A percentile compares a stretch with the other conserved stretches of the same genome.
phyloP scores from a whole-genome alignment of 1,284 basidiomycete species.

The Sporisorium graminicola region DNA sequence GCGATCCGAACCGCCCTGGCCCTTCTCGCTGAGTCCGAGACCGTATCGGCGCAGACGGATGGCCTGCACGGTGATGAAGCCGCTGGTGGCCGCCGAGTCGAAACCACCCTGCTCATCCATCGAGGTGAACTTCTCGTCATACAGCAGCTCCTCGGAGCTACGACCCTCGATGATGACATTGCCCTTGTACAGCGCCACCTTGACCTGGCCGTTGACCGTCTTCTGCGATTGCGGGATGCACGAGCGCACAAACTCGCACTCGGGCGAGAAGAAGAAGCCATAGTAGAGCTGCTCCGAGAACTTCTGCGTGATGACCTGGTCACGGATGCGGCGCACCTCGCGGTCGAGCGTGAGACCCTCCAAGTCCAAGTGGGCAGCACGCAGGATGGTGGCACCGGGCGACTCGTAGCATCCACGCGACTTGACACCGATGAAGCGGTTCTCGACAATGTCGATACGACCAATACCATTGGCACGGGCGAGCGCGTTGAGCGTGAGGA shows the following conservation, averaged over 20 bases:
- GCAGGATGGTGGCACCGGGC: conserved; percentile 94
- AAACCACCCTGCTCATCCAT: conserved; percentile 99
- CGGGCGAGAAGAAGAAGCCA: conserved; percentile 92
- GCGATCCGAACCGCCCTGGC: conserved; percentile 58
- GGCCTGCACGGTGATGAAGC: conserved; percentile 68
- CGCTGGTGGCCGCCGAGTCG: conserved; percentile 72
- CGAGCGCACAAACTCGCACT: conserved; percentile 83
- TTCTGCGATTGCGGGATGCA: conserved; percentile 91
- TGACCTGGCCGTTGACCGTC: conserved; percentile 93
- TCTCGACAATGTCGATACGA: conserved; percentile 98
- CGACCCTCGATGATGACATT: conserved; percentile 95
- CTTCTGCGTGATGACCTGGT: conserved; percentile 93
- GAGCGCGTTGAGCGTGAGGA: conserved; percentile 89
- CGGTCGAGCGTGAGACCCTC: conserved; percentile 97
- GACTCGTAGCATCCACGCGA: conserved; percentile 98
- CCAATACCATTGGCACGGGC: conserved; percentile 95
- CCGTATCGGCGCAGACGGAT: conserved; percentile 67
- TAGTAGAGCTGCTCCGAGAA: conserved; percentile 95
- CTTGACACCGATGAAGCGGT: conserved; percentile 99
- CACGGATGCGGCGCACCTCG: conserved; percentile 92
- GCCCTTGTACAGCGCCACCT: conserved; percentile 93
- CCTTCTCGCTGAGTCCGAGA: conserved; percentile 58
- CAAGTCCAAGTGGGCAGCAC: conserved; percentile 93
- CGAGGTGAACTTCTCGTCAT: conserved; percentile 95
- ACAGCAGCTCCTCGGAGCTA: conserved; percentile 86